Base-by-base conservation (phyloP, 805 yeast genomes). In the Saccharomycopsis fibuligera region DNA sequence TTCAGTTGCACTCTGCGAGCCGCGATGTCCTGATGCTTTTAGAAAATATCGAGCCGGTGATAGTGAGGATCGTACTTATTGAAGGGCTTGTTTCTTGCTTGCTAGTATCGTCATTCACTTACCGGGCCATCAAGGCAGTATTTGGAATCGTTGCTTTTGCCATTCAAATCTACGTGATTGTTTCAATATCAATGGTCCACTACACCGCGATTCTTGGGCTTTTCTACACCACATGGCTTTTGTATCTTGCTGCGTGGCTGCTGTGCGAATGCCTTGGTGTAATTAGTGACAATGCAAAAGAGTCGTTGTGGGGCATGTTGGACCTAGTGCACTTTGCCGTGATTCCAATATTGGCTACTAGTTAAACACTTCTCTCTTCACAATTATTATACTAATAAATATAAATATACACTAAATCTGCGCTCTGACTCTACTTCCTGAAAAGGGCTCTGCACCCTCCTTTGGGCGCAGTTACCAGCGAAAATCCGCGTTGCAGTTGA, bases 41-140 rank as follows among this genome's bases (percentile, higher is more conserved):
- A 25, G 33, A 39, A 22, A 12, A 42, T 16, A 42, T 47, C 2
- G 45, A 47, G 21, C 10, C 29, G 10, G 22, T 43, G 23, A 9
- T 45, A 8, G 29, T 27, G 29, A 35, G 24, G 9, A 21, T 47
- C 16, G 30, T 50, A 24, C 36, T 50, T 9, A 29, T 44, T 19
- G 51, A 50, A 24, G 51, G 27, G 5, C 44, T 50, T n/a, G 48
- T 50, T n/a, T 50, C 54, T 2, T 24, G 40, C 2, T n/a, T 50
- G 33, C 23, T 50, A 14, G 35, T 50, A 4, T 42, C 48, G 19
- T 50, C 54, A 16, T 50, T 50, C 41, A 47, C 45, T 21, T 39
- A 40, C 41, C 38, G 43, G 12, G 29, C 23, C 23, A 31, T 47
- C 17, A 50, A 50, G 35, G 36, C 24, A 21, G 27, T 47, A 2